Conservation (phyloP, 805 yeast species). For the Metschnikowia henanensis region DNA sequence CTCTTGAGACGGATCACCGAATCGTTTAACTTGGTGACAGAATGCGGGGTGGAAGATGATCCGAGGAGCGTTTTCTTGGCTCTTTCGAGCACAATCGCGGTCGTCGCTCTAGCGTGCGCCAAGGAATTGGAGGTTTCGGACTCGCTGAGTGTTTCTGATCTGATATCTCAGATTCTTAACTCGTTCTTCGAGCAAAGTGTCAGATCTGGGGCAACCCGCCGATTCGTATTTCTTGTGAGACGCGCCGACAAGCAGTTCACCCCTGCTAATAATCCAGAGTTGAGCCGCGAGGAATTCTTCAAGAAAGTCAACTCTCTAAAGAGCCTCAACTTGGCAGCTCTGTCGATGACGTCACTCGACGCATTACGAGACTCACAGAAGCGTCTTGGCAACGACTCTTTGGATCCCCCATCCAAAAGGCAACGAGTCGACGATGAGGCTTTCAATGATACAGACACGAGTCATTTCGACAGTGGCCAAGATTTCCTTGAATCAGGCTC, state of each 20-base stretch:
- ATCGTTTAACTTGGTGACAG: slow-evolving; percentile 36
- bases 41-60: slow-evolving; percentile 32
- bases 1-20: slow-evolving; percentile 30
- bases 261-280: background rate
- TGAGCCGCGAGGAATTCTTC: slow-evolving; percentile 4
- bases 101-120: slow-evolving; percentile 14
- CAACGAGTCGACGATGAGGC: background rate
- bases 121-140: slow-evolving; percentile 5
- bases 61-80: slow-evolving; percentile 28
- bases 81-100: slow-evolving; percentile 26
- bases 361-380: slow-evolving; percentile 5
- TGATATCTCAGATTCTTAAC: slow-evolving; percentile 12
- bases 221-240: slow-evolving; percentile 16
- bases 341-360: slow-evolving; percentile 2
- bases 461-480: background rate
- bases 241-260: slow-evolving; percentile 4
- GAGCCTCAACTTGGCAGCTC: background rate
- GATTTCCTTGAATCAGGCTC: background rate
- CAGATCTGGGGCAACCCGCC: slow-evolving; percentile 11
- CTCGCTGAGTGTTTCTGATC: slow-evolving; percentile 3
- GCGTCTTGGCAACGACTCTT: background rate
- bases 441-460: background rate
- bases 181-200: slow-evolving; percentile 14
- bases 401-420: background rate
- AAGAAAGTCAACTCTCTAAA: slow-evolving; percentile 2